Percentiles rank a stretch among this genome's conserved stretches.
These are phyloP conservation scores for Cystobasidiaceae sp. DNA, from an alignment of 1,284 basidiomycete genomes.

Conservation along the genomic window DNA sequence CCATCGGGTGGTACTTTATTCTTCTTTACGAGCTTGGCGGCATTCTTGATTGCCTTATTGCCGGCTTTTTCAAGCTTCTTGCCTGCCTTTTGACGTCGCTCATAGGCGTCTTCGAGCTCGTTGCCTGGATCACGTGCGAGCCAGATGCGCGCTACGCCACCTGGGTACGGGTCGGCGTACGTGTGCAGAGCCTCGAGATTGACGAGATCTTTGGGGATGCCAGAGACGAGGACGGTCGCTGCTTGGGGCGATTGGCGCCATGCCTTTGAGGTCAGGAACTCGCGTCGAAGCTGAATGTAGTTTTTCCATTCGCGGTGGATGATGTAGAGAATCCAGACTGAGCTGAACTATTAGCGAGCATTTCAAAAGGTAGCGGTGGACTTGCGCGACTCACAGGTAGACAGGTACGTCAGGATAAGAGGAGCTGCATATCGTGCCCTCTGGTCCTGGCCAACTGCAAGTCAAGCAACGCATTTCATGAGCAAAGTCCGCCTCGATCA, in stretches of 20 bases:
- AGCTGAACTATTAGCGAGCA: not conserved
- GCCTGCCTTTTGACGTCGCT: conserved; percentile 68
- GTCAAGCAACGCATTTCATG: not conserved
- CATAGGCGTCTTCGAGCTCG: conserved; percentile 67
- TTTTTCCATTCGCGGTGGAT: conserved; percentile 73
- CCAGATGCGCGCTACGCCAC: conserved; percentile 84
- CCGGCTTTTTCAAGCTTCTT: conserved; percentile 80
- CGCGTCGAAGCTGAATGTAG: conserved; percentile 75
- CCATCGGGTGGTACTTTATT: conserved; percentile 43
- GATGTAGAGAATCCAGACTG: conserved; percentile 78
- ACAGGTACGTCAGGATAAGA: conserved; percentile 63
- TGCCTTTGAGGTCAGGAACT: conserved; percentile 57
- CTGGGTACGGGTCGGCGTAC: conserved; percentile 65
- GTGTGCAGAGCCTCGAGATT: conserved; percentile 59
- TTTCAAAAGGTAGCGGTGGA: not conserved
- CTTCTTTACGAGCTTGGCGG: conserved; percentile 55
- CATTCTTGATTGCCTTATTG: conserved; percentile 65
- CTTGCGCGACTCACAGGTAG: conserved; percentile 59
- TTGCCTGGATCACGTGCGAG: conserved; percentile 57
- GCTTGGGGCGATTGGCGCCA: conserved; percentile 61
- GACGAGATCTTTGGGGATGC: conserved; percentile 74
- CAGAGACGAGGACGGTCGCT: conserved; percentile 80
- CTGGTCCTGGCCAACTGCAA: conserved; percentile 50
- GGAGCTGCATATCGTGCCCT: conserved; percentile 67
- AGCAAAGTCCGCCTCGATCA: not conserved